Base-by-base conservation (phyloP, 1,139 yeast species). In the Hyphopichia pseudoburtonii region DNA sequence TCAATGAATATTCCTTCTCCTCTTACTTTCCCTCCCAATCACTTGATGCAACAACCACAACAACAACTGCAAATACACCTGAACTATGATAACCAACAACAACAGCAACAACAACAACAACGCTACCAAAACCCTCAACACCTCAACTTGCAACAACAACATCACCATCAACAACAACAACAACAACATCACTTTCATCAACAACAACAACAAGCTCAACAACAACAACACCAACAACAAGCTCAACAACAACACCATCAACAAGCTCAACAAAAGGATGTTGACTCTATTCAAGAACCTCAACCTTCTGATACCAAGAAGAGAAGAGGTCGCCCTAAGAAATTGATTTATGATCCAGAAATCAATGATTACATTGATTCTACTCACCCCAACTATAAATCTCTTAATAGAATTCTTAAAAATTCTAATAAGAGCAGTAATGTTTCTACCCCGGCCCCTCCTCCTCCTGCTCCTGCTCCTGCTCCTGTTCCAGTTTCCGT, bases 311-410 rank as follows among this genome's bases (percentile, higher is more conserved):
- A 48, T 10, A 49, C 51, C 14, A 69, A 67, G 51, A 64, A 66
- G 47, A 66, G 63, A 44, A 52, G 76, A 39, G 78, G 78, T 3
- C 60, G 77, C 32, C 77, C 78, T 14, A 69, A 60, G 50, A 66
- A 70, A 42, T 57, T 69, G 27, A 60, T 71, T 28, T 59, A 66
- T 37, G 77, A 71, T 45, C 72, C 74, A 1, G 40, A 67, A 12
- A 57, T 70, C 9, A 70, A 70, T 43, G 62, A 63, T 36, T 69
- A 66, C 46, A 68, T 70, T 38, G 74, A 70, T 46, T 66, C 72
- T 17, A 57, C 62, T 14, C 75, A 71, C 47, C 73, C 74, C 9
- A 66, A 69, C 44, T 71, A 62, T 47, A 70, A 70, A 45, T 60
- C 55, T 21, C 56, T 71, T 40, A 69, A 68, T 43, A 64, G 64